Percentiles rank a stretch among this genome's conserved stretches.
Evolutionary conservation across 2,329 filamentous ascomycete species (phyloP).

Genomic region (Calonectria ilicicola): DNA sequence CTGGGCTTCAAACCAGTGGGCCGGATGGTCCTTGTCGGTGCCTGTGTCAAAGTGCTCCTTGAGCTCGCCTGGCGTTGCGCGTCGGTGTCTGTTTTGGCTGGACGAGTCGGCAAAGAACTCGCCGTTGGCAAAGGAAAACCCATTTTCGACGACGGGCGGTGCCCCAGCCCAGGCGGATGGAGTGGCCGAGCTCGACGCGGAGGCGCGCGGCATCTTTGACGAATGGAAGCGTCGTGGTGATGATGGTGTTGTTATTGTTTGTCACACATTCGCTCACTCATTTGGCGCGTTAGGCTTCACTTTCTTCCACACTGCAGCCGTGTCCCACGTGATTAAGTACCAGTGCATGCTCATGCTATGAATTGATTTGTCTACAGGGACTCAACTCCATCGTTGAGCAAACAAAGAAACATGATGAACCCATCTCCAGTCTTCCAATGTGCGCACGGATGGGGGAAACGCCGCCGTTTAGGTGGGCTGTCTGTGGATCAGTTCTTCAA

Average conservation of each 20-base stretch:
- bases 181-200: neutral
- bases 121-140: conserved; percentile 57
- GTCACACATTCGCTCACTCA: neutral
- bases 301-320: no score
- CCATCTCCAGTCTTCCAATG: neutral
- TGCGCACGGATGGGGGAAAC: neutral
- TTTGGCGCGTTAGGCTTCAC: neutral
- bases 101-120: conserved; percentile 59
- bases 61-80: conserved; percentile 58
- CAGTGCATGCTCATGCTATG: no score
- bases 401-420: neutral
- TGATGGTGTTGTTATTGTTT: neutral
- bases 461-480: neutral
- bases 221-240: neutral
- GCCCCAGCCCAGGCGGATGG: conserved; percentile 25
- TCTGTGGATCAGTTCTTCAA: neutral
- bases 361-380: no score
- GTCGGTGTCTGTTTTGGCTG: conserved; percentile 58
- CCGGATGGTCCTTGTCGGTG: conserved; percentile 61
- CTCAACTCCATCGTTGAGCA: no score
- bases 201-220: neutral
- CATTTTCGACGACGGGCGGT: conserved; percentile 42
- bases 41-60: conserved; percentile 57
- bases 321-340: neutral
- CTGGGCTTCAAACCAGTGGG: conserved; percentile 73